Evolutionary conservation across 1,284 basidiomycete species (phyloP).

Genomic region (Baeospora myosura): DNA sequence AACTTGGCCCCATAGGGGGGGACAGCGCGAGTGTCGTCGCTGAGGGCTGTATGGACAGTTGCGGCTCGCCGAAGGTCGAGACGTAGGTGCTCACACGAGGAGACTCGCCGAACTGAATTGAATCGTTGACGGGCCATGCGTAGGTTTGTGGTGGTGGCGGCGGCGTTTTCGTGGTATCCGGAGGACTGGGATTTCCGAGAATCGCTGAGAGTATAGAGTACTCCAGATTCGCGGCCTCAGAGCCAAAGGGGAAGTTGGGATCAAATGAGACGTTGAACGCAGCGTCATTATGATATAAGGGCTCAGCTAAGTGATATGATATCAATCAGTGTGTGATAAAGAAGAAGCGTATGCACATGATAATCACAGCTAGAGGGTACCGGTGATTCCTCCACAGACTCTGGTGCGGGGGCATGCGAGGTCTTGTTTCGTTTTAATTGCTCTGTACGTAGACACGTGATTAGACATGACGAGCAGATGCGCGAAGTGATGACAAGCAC

Average conservation of each 20-base stretch:
- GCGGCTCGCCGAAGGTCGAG: slow-evolving; percentile 28
- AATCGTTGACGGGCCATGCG: slow-evolving; percentile 34
- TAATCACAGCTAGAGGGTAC: slow-evolving; percentile 7
- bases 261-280: slow-evolving; percentile 60
- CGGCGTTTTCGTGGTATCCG: slow-evolving; percentile 41
- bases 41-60: slow-evolving; percentile 31
- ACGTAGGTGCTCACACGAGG: slow-evolving; percentile 24
- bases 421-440: slow-evolving; percentile 53
- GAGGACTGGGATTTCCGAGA: slow-evolving; percentile 68
- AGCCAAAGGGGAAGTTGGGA: slow-evolving; percentile 65
- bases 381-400: slow-evolving; percentile 9
- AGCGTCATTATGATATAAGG: slow-evolving; percentile 29
- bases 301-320: slow-evolving; percentile 33
- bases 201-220: slow-evolving; percentile 91
- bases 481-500: slow-evolving; percentile 36
- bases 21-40: slow-evolving; percentile 25
- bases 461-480: slow-evolving; percentile 16
- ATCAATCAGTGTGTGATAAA: no score
- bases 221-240: slow-evolving; percentile 84
- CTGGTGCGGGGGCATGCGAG: slow-evolving; percentile 13
- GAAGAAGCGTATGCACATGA: no score
- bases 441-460: slow-evolving; percentile 42
- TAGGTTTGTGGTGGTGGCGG: slow-evolving; percentile 36
- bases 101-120: slow-evolving; percentile 36
- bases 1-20: slow-evolving; percentile 23